Base-by-base conservation (phyloP, 768 basidiomycete genomes). In the Naganishia friedmannii region DNA sequence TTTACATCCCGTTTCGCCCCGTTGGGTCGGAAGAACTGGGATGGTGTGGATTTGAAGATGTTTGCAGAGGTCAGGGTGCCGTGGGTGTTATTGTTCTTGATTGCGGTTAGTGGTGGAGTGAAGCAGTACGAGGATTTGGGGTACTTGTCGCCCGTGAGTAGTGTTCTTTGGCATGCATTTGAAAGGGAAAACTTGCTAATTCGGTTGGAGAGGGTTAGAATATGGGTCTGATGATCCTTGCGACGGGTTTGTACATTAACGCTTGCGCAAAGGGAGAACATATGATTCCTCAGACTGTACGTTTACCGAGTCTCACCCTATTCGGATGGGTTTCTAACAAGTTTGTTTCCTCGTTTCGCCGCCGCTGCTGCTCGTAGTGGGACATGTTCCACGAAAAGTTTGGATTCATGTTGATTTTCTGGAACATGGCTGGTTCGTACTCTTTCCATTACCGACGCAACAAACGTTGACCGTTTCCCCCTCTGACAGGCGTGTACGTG, bases 331-430 rank as follows among this genome's bases (percentile, higher is more conserved):
- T n/a, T n/a, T n/a, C n/a, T n/a, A n/a, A n/a, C n/a, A n/a, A n/a
- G 39, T 45, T 29, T 12, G 34, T 12, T 12, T 5, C 12, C 34
- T 23, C 15, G 37, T 28, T 15, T 45, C 19, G 34, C 45, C 28
- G n/a, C 12, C 12, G 19, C 77, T 93, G 91, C 76, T 93, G 94
- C 72, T 92, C 92, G 7, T 92, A 95, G 81, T 98, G 96, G 95
- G 96, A 97, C 77, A 99, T 99, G 92, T 96, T 89, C 84, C 92
- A 95, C 76, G 95, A 99, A 79, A 99, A 99, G 86, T 90, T 83
- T 72, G 84, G 94, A 34, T 97, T 94, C 85, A 89, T 97, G 87
- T 89, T 97, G 73, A 96, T 96, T 78, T 97, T 97, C 84, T 96
- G 94, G 94, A 79, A 80, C 70, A 77, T 79, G 77, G 80, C 79